Base-by-base conservation (phyloP, 2,329 filamentous ascomycete species). In the Clarireedia hainanense region DNA sequence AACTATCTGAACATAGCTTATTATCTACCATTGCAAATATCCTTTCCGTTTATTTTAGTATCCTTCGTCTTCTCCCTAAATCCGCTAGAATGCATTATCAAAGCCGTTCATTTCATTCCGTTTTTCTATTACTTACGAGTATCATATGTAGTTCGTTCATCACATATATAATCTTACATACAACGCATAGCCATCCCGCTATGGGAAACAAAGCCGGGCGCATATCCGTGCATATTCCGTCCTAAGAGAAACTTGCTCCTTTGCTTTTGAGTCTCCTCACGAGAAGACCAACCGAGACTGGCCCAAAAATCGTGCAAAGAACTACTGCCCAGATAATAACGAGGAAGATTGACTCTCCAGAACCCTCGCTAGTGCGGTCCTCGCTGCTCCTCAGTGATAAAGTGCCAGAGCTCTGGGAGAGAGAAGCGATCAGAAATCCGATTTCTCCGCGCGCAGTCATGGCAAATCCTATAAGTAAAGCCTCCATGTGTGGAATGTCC, bases 371-470 rank as follows among this genome's bases (percentile, higher is more conserved):
- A 30, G 2, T 30, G 27, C 27, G 7, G 7, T 10, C 24, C 6
- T n/a, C 43, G 17, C 15, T 26, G 6, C 36, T 27, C 24, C 52
- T 56, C n/a, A 63, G 46, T 6, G 51, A 51, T n/a, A 67, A 56
- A 5, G 59, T 69, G 0, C 73, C 73, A 1, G 74, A 72, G 47
- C 72, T 76, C 63, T 88, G 77, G 0, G 85, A 85, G 0, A 91
- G 69, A 0, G 84, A 81, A 1, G 84, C 83, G 58, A 94, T 89
- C 45, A 92, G 69, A 59, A 90, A 90, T 0, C 88, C 87, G 36
- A 92, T 89, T 67, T 94, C 88, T 0, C 88, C 88, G n/a, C 88
- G 76, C 0, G 88, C 82, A 0, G 86, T 80, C 88, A 92, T 92
- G 2, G 81, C 81, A 17, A 60, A 58, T n/a, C 61, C 59, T 14